A percentile compares a stretch with the other conserved stretches of the same genome.
phyloP scores from a whole-genome alignment of 495 filamentous ascomycete genomes.

The Astrocystis sublimbata region DNA sequence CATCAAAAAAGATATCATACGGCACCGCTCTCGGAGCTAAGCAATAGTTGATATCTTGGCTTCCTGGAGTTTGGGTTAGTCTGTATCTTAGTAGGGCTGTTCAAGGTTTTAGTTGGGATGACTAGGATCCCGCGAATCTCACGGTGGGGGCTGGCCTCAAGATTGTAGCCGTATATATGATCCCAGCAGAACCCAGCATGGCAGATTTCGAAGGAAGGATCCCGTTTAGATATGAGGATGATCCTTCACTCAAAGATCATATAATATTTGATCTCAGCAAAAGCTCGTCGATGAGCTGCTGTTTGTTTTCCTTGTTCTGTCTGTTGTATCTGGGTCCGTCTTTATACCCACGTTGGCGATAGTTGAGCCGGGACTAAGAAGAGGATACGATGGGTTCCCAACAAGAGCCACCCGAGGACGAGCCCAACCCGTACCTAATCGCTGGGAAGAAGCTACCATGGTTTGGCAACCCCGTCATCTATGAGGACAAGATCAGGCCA shows the following conservation, averaged over 20 bases:
- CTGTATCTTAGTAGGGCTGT: neutral
- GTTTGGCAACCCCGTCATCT: neutral
- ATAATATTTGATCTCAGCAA: neutral
- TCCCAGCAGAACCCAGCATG: neutral
- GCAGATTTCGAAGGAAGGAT: neutral
- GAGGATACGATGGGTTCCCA: neutral
- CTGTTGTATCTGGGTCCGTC: neutral
- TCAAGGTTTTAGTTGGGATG: neutral
- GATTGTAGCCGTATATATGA: neutral
- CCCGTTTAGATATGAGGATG: neutral
- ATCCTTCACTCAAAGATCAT: neutral
- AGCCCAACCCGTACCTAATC: neutral
- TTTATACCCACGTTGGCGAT: neutral
- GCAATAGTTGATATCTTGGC: neutral
- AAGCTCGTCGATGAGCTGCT: neutral
- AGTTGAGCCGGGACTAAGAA: neutral
- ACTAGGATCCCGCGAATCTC: neutral
- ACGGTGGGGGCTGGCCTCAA: neutral
- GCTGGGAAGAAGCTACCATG: neutral
- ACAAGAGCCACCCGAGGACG: neutral
- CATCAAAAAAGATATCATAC: neutral
- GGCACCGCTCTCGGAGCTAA: neutral
- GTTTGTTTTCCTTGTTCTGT: neutral
- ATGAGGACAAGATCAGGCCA: neutral
- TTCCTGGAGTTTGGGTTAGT: neutral